Evolutionary conservation across 1,139 yeast species (phyloP).

Genomic region (Pichia sp.): DNA sequence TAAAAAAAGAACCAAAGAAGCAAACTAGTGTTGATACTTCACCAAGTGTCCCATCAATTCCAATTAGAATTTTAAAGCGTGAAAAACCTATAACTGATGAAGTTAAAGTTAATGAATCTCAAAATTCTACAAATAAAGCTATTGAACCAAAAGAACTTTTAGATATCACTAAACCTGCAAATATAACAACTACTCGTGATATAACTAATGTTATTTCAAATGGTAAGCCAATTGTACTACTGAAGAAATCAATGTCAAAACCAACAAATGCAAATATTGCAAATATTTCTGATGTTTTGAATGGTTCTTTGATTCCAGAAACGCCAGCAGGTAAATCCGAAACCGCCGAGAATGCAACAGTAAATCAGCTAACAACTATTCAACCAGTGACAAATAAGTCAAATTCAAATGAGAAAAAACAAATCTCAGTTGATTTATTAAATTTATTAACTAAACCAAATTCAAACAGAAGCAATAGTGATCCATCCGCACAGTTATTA

Average conservation of each 20-base stretch:
- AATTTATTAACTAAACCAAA: conserved; percentile 12
- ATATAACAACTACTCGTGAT: conserved; percentile 9
- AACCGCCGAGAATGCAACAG: too few relatives aligned
- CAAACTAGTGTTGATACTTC: not conserved
- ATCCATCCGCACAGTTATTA: conserved; percentile 12
- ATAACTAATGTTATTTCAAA: conserved; percentile 4
- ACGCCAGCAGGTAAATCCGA: too few relatives aligned
- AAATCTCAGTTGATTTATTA: conserved; percentile 7
- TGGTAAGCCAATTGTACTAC: conserved; percentile 16
- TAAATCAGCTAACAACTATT: not conserved
- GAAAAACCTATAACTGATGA: conserved; percentile 3
- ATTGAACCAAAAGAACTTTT: conserved; percentile 2
- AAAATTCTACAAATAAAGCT: not conserved
- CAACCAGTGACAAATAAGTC: not conserved
- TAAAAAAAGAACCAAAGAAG: conserved; percentile 6
- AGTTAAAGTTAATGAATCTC: not conserved
- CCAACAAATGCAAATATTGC: not conserved
- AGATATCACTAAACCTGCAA: conserved; percentile 21
- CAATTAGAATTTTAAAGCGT: conserved; percentile 15
- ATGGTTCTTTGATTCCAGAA: not conserved
- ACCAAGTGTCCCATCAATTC: not conserved
- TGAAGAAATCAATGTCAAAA: conserved; percentile 14
- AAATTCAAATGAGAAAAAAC: not conserved
- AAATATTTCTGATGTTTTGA: not conserved
- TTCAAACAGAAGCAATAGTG: conserved; percentile 4